phyloP scores from a whole-genome alignment of 768 basidiomycete species.

The Hericium coralloides region DNA sequence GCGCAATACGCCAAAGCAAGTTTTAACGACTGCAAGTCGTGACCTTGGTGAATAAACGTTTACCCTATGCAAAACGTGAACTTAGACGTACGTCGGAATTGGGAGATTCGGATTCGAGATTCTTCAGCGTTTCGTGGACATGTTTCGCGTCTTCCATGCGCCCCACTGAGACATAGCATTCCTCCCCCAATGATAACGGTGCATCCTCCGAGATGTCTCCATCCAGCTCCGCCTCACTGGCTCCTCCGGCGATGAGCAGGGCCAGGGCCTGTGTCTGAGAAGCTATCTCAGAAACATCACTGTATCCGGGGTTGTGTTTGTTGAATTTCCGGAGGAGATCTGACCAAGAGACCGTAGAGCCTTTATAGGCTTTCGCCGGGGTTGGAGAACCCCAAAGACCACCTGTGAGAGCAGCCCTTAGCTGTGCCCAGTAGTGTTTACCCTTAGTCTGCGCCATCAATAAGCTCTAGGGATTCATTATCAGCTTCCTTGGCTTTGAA shows the following conservation, averaged over 20 bases:
- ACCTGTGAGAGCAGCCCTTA: constrained; percentile 58
- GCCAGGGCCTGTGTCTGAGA: constrained; percentile 58
- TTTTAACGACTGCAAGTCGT: constrained; percentile 43
- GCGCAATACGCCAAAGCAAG: constrained; percentile 72
- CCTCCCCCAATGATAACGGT: constrained; percentile 3
- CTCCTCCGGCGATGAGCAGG: constrained; percentile 31
- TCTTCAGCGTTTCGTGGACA: constrained; percentile 6
- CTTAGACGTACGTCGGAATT: constrained; percentile 38
- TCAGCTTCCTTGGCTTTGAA: no score
- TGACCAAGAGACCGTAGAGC: constrained; percentile 52
- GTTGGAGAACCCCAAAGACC: constrained; percentile 59
- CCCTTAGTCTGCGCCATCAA: constrained; percentile 49
- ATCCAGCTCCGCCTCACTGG: constrained; percentile 37
- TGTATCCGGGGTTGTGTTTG: constrained; percentile 64
- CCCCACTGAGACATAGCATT: constrained; percentile 3
- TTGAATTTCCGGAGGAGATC: constrained; percentile 81
- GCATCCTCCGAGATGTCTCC: constrained; percentile 44
- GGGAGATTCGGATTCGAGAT: constrained; percentile 7
- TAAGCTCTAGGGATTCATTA: not conserved
- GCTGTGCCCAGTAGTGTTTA: constrained; percentile 70
- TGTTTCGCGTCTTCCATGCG: constrained; percentile 7
- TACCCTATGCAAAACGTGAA: constrained; percentile 1
- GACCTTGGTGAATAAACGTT: constrained; percentile 2
- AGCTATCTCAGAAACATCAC: constrained; percentile 56
- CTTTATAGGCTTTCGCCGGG: constrained; percentile 56